Conservation (phyloP, 768 basidiomycete genomes). For the Suillus decipiens region DNA sequence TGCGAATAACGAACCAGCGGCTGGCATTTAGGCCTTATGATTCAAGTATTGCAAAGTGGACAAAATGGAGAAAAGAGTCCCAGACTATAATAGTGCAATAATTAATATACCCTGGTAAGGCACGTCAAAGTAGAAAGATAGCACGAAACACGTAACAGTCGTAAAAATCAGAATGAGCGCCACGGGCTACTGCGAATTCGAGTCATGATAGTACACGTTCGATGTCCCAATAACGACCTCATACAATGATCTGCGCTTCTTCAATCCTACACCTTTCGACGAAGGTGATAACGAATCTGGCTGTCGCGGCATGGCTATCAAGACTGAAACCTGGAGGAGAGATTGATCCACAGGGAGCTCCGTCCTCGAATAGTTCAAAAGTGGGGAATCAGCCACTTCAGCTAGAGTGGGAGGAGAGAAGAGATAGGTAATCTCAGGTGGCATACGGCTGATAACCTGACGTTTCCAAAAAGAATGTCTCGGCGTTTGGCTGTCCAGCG, state of each 20-base stretch:
- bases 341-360: conserved; percentile 20
- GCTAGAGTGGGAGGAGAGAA: conserved; percentile 19
- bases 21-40: neutral
- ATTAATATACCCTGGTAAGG: conserved; percentile 11
- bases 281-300: conserved; percentile 5
- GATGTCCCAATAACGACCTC: conserved; percentile 33
- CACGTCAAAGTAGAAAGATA: conserved; percentile 10
- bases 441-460: conserved; percentile 17
- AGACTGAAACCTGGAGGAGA: conserved; percentile 28
- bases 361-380: neutral
- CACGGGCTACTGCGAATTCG: conserved; percentile 16
- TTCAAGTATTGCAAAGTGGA: neutral
- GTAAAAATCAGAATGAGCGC: conserved; percentile 1
- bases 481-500: conserved; percentile 11
- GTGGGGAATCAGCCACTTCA: neutral
- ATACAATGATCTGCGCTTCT: conserved; percentile 9
- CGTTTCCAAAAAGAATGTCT: conserved; percentile 24
- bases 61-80: conserved; percentile 7
- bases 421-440: conserved; percentile 31
- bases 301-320: conserved; percentile 30
- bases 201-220: conserved; percentile 17
- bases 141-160: conserved; percentile 17
- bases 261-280: conserved; percentile 1
- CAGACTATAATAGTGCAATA: conserved; percentile 8
- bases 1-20: neutral